These are phyloP conservation scores for Pterocarpus macrocarpus DNA, from an alignment of 306 rosid genomes.

Conservation along the genomic window DNA sequence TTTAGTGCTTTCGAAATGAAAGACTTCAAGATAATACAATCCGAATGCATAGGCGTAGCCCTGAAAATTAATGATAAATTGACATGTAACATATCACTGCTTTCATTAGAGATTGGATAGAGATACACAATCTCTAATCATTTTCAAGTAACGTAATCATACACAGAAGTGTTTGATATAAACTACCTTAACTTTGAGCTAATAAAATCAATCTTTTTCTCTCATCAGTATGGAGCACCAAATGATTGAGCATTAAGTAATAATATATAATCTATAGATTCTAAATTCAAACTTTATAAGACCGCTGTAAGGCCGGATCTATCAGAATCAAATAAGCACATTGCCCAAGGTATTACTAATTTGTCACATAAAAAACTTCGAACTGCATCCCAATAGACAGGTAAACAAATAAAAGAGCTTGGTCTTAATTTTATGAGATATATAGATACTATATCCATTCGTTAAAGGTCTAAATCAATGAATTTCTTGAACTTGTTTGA, in stretches of 20 bases:
- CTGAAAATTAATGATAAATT: not conserved
- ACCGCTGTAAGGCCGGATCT: conserved; percentile 18
- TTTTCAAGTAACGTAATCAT: not conserved
- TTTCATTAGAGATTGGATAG: not conserved
- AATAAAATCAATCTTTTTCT: conserved; percentile 16
- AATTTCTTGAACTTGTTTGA: not conserved
- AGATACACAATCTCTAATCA: not conserved
- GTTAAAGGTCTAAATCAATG: not conserved
- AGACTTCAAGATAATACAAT: too few relatives aligned
- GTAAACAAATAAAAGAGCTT: too few relatives aligned
- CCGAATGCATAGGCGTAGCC: not conserved
- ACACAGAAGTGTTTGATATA: not conserved
- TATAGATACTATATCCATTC: too few relatives aligned
- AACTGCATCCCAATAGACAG: too few relatives aligned
- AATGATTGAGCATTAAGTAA: conserved; percentile 44
- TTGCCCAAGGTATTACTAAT: conserved; percentile 15
- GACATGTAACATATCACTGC: not conserved
- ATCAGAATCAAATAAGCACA: conserved; percentile 10
- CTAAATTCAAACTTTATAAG: conserved; percentile 30
- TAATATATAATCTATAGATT: conserved; percentile 35
- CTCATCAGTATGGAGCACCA: not conserved
- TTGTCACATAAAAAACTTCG: not conserved
- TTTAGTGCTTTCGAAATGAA: too few relatives aligned
- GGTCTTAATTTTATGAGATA: too few relatives aligned
- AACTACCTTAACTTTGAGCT: conserved; percentile 5